Percentiles rank a stretch among this genome's conserved stretches.
Evolutionary conservation across 345 rosid genomes (phyloP).

Genomic region (Carallia brachiata): DNA sequence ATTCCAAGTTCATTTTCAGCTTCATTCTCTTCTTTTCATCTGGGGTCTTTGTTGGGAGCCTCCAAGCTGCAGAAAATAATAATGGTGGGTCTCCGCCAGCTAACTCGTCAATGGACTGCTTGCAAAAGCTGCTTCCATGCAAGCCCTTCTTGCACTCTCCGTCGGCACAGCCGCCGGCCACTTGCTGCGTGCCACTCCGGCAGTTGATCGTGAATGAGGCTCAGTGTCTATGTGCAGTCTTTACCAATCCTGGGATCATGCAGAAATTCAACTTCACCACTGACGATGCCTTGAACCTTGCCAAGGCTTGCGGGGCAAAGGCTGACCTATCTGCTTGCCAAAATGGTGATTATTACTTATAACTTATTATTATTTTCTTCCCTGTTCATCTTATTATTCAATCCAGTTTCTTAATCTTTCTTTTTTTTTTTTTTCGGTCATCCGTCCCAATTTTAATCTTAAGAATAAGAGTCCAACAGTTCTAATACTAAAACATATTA

Average conservation of each 20-base stretch:
- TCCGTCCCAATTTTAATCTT: too few species aligned
- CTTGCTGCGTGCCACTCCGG: conserved; percentile 54
- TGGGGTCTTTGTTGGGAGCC: not conserved
- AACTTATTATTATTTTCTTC: not conserved
- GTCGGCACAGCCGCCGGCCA: conserved; percentile 30
- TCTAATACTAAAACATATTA: too few species aligned
- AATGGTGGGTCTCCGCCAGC: not conserved
- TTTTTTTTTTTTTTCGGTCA: conserved; percentile 5
- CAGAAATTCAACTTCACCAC: conserved; percentile 37
- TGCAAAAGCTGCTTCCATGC: conserved; percentile 48
- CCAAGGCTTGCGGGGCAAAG: conserved; percentile 48
- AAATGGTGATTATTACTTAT: conserved; percentile 10
- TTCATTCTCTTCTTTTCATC: conserved; percentile 7
- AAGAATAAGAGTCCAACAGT: too few species aligned
- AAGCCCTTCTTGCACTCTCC: conserved; percentile 23
- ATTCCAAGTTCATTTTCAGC: conserved; percentile 1
- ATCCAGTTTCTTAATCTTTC: not conserved
- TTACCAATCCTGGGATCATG: conserved; percentile 26
- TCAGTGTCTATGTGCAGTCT: conserved; percentile 46
- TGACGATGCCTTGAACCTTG: conserved; percentile 45
- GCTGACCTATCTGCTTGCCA: conserved; percentile 42
- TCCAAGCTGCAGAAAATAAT: not conserved
- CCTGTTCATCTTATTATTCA: not conserved
- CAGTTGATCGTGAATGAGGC: conserved; percentile 27
- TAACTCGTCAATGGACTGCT: conserved; percentile 25